Evolutionary conservation across 768 basidiomycete genomes (phyloP).

Genomic region (Amanita subjunquillea): DNA sequence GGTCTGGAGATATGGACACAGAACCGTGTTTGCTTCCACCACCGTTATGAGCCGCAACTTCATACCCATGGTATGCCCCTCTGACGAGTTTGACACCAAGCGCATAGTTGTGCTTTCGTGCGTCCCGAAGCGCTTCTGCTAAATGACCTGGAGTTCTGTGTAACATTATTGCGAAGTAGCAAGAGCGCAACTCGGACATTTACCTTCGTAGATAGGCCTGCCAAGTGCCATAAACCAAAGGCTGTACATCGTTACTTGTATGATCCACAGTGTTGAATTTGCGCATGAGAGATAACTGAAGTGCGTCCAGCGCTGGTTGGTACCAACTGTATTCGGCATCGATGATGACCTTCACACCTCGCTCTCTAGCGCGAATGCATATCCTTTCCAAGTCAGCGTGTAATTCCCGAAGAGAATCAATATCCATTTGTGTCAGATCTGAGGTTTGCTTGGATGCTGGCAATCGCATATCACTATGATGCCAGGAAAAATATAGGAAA

Average conservation of each 20-base stretch:
- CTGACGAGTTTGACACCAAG: slow-evolving; percentile 90
- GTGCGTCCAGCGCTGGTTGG: slow-evolving; percentile 79
- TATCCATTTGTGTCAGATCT: slow-evolving; percentile 41
- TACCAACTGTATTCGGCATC: slow-evolving; percentile 75
- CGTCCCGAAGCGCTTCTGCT: slow-evolving; percentile 50
- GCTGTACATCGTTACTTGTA: slow-evolving; percentile 24
- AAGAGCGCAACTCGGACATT: slow-evolving; percentile 6
- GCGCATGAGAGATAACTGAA: slow-evolving; percentile 63
- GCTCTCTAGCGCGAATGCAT: slow-evolving; percentile 48
- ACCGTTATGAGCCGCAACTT: slow-evolving; percentile 40
- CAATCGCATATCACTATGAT: neutral
- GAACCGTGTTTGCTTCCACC: slow-evolving; percentile 12
- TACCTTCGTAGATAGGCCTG: slow-evolving; percentile 82
- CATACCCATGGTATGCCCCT: slow-evolving; percentile 83
- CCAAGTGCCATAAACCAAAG: slow-evolving; percentile 76
- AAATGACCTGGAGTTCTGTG: slow-evolving; percentile 63
- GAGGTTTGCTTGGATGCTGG: slow-evolving; percentile 7
- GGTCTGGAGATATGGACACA: slow-evolving; percentile 47
- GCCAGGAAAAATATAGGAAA: neutral
- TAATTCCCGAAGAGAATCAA: slow-evolving; percentile 49
- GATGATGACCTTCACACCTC: slow-evolving; percentile 61
- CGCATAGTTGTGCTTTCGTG: slow-evolving; percentile 54
- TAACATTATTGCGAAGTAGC: neutral
- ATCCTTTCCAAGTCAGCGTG: slow-evolving; percentile 54
- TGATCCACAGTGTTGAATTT: slow-evolving; percentile 53